Evolutionary conservation across 2,329 filamentous ascomycete species (phyloP), one percentile per base, ranked within the genome.

Genomic region (Trichophyton schoenleinii): DNA sequence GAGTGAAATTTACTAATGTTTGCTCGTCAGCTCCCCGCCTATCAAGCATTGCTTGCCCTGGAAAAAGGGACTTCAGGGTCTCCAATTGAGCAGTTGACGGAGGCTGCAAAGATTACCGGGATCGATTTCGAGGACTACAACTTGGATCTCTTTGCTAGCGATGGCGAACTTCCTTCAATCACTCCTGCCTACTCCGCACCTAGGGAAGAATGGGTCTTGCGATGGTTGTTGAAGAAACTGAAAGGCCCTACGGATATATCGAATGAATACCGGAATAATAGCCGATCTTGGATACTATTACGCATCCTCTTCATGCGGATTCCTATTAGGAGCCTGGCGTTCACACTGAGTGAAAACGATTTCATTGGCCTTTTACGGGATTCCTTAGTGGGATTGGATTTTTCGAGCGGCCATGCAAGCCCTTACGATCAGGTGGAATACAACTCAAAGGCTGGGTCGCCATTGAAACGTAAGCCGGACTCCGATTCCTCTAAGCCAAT

Each of bases 251-350:
- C 68, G 38, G 73, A 70, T 48, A 66, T 64, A 38, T 68, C 73
- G 25, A 68, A 67, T 65, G 73, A 68, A 55, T 78, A 78, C 60
- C 76, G 78, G 58, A 70, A 73, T 38, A 74, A 77, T 48, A 64
- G 71, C n/a, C 68, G 68, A 53, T 74, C 77, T 34, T 85, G 82
- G 68, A 67, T 75, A 78, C 79, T 83, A 59, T 68, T 88, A 61
- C 78, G 83, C 74, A 84, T 84, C 77, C 76, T 89, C 1, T 78
- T 87, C 60, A 84, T 85, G 67, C 79, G 83, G n/a, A 82, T 92
- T 18, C 86, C 88, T 0, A 76, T 84, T 0, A 85, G 87, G 53
- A 85, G 83, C 9, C 78, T 89, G 25, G 87, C 88, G 7, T 84
- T 85, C 62, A 84, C 87, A 3, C 78, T 95, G 5, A 84, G 83